Evolutionary conservation across 768 basidiomycete genomes (phyloP), one percentile per base, ranked within the genome.

Genomic region (Serendipita indica): DNA sequence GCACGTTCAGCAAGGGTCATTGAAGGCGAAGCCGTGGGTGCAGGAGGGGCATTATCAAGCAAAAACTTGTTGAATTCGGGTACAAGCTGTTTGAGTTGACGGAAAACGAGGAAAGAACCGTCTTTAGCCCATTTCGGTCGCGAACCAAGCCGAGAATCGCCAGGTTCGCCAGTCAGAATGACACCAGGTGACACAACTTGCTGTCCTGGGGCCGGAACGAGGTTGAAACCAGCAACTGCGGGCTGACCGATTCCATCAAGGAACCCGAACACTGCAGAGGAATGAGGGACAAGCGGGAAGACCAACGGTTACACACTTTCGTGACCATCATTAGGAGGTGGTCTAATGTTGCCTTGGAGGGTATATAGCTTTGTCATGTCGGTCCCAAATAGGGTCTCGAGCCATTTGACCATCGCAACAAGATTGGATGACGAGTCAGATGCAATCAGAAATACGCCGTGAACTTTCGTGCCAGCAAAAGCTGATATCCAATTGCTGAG

Each of bases 401-500:
- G 10, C 3, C 33, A 35, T 5, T 16, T 16, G 14, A 62, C 35
- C 10, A 37, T 27, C n/a, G 22, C n/a, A 37, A 28, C 33, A 25
- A 58, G 35, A 14, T 20, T 18, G 14, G 16, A 7, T 10, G 7
- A 18, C 3, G 33, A 22, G 37, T 58, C 57, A 16, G 25, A 28
- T 3, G 57, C 57, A 13, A 58, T 18, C n/a, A 58, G 34, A 25
- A 58, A 28, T 27, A 58, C 57, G 35, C 57, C 57, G 37, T 58
- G 57, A 25, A 58, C 39, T 10, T 37, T 49, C 22, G 10, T 73
- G 60, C 62, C 72, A 30, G 60, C 64, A 67, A 81, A 80, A 12
- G 69, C 67, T 0, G 70, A 66, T 3, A 77, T 72, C 80, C 80
- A 81, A 62, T 76, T 0, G 64, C 37, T 57, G n/a, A 37, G 68